Base-by-base conservation (phyloP, 2,329 filamentous ascomycete species). In the Neurospora crassa region DNA sequence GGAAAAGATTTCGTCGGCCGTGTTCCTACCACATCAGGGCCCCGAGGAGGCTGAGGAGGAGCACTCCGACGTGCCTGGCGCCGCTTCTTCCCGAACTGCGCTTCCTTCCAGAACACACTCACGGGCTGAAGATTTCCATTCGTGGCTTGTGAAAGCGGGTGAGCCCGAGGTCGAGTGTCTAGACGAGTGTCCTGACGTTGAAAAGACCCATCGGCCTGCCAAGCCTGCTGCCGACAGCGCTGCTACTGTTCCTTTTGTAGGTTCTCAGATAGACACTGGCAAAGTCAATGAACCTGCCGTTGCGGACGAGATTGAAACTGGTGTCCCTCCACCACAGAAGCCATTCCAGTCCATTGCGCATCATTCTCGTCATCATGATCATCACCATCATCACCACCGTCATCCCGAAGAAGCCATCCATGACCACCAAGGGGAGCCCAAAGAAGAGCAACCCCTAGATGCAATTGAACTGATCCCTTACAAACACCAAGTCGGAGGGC, bases 381-480 rank as follows among this genome's bases (percentile, higher is more conserved):
- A 10, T 34, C 53, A 34, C 24, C 47, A 29, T 14, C 45, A 11
- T 14, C 18, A 29, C 14, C 45, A 11, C 24, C 18, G 18, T 18
- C 53, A 63, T 63, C 53, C 53, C 53, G 85, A 84, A 69, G 81
- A 87, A 67, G 79, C 84, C 75, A 79, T 84, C 68, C 84, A 87
- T 78, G 85, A 87, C 53, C 83, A 86, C 70, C 83, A 88, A 73
- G 83, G 82, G 79, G 82, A 78, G 24, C 77, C 85, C 74, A 83
- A 86, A 63, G 53, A 63, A 63, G 53, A 63, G 79, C 81, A 86
- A 75, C 93, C 94, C 3, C 85, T 97, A 40, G 93, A 95, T 74
- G 95, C 95, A 40, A 97, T 99, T 75, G 94, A 98, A 80, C 85
- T 99, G 72, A 97, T 97, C 77, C 96, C 96, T 1, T 99, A 97